Conservation (phyloP, 257 asterid species). For the Linderniella brevidens region DNA sequence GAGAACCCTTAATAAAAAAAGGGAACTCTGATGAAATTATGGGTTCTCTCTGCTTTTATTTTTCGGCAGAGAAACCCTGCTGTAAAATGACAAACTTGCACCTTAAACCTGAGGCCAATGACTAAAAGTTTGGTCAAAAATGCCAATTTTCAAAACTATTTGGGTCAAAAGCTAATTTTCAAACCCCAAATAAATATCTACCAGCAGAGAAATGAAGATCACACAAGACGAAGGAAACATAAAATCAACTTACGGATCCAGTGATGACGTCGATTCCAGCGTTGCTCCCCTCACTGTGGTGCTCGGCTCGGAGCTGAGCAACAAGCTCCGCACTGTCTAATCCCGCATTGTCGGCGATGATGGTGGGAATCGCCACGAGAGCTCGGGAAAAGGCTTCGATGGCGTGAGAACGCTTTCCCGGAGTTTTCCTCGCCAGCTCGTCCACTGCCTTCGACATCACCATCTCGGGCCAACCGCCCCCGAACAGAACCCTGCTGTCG, state of each 20-base stretch:
- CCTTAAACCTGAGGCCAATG: too few species aligned
- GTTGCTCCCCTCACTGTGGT: conserved; percentile 49
- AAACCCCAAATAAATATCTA: too few species aligned
- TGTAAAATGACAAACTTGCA: too few species aligned
- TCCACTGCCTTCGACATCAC: conserved; percentile 86
- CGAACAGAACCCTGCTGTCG: conserved; percentile 67
- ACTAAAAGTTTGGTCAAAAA: too few species aligned
- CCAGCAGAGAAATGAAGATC: too few species aligned
- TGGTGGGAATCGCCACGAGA: conserved; percentile 65
- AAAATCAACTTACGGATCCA: conserved; percentile 81
- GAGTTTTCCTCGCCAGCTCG: conserved; percentile 72
- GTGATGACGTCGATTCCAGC: conserved; percentile 82
- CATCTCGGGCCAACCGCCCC: conserved; percentile 98
- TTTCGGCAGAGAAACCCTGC: too few species aligned
- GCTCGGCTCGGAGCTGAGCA: conserved; percentile 84
- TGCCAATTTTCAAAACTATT: too few species aligned
- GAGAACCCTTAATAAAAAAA: too few species aligned
- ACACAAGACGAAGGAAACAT: too few species aligned
- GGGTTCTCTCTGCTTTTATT: too few species aligned
- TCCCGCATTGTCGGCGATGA: conserved; percentile 84
- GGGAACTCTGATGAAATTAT: too few species aligned
- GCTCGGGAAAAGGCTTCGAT: conserved; percentile 87
- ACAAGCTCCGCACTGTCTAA: conserved; percentile 75
- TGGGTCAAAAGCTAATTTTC: too few species aligned
- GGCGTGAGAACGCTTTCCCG: conserved; percentile 75